Conservation (phyloP, 1,139 yeast species). For the Blastobotrys malaysiensis region DNA sequence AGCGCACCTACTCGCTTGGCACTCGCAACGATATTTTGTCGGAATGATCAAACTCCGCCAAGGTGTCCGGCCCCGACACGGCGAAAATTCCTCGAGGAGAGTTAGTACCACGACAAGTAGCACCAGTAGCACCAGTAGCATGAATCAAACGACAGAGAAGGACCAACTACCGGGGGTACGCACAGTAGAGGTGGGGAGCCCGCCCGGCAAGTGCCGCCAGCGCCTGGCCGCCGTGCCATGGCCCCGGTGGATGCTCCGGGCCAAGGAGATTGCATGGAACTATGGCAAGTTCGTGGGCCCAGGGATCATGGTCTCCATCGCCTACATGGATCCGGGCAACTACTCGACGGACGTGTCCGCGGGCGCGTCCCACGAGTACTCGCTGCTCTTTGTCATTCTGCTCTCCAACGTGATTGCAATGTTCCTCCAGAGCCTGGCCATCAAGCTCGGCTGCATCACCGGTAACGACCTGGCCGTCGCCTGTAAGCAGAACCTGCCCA, state of each 20-base stretch:
- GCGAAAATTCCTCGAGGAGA: background rate
- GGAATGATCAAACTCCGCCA: background rate
- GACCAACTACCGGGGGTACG: too few relatives aligned
- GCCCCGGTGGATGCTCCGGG: constrained; percentile 8
- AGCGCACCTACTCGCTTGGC: background rate
- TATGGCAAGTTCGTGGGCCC: constrained; percentile 68
- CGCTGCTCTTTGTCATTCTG: constrained; percentile 60
- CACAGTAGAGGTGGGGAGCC: too few relatives aligned
- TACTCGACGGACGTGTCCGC: constrained; percentile 76
- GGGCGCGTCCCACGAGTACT: constrained; percentile 61
- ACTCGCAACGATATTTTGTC: constrained; percentile 2
- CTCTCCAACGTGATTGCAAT: constrained; percentile 68
- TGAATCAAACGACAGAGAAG: background rate
- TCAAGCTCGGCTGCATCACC: constrained; percentile 73
- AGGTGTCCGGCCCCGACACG: background rate
- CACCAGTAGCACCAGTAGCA: background rate
- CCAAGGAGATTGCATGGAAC: constrained; percentile 36
- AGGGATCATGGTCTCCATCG: constrained; percentile 69
- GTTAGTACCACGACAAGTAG: background rate
- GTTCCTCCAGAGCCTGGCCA: constrained; percentile 65
- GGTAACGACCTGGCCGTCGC: constrained; percentile 72
- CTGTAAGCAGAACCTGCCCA: constrained; percentile 57
- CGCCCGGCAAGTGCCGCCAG: too few relatives aligned
- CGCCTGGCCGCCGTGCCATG: background rate
- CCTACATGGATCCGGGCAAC: constrained; percentile 84